Conservation (phyloP, 2,329 filamentous ascomycete genomes). For the Trichoderma arundinaceum region DNA sequence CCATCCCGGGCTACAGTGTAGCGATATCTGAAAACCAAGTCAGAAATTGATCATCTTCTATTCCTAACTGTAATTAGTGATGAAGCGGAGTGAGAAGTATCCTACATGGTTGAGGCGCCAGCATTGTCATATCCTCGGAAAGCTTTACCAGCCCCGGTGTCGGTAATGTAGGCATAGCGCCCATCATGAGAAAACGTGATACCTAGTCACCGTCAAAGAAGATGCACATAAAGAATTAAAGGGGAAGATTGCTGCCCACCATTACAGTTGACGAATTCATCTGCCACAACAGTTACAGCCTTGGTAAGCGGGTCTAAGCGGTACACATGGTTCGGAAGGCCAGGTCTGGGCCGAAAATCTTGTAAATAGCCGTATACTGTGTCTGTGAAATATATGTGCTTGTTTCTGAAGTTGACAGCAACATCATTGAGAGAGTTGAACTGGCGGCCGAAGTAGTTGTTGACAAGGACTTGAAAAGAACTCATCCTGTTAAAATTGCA, state of each 20-base stretch:
- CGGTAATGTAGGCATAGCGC: conserved; percentile 52
- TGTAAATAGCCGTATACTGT: conserved; percentile 64
- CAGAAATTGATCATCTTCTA: not conserved
- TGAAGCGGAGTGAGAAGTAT: not conserved
- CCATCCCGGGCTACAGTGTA: conserved; percentile 37
- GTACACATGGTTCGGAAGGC: conserved; percentile 64
- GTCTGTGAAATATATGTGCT: conserved; percentile 70
- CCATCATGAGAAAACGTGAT: conserved; percentile 54
- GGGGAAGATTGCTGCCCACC: not conserved
- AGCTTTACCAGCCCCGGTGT: conserved; percentile 47
- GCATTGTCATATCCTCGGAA: conserved; percentile 22
- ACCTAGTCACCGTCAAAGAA: conserved; percentile 47
- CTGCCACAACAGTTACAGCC: conserved; percentile 60
- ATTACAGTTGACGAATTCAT: conserved; percentile 53
- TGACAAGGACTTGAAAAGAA: conserved; percentile 40
- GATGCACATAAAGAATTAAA: rapidly evolving
- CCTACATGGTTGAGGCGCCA: conserved; percentile 28
- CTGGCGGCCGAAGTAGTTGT: conserved; percentile 49
- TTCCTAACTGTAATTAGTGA: rapidly evolving
- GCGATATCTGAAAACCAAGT: conserved; percentile 18
- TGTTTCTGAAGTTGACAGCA: conserved; percentile 57
- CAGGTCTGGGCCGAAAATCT: conserved; percentile 60
- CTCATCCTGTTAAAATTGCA: not conserved
- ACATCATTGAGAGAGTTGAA: conserved; percentile 60
- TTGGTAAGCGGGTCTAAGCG: conserved; percentile 57